A percentile compares a stretch with the other conserved stretches of the same genome.
These are phyloP conservation scores for Coccomyxa subellipsoidea DNA, from an alignment of 163 green algal genomes.

Conservation along the genomic window DNA sequence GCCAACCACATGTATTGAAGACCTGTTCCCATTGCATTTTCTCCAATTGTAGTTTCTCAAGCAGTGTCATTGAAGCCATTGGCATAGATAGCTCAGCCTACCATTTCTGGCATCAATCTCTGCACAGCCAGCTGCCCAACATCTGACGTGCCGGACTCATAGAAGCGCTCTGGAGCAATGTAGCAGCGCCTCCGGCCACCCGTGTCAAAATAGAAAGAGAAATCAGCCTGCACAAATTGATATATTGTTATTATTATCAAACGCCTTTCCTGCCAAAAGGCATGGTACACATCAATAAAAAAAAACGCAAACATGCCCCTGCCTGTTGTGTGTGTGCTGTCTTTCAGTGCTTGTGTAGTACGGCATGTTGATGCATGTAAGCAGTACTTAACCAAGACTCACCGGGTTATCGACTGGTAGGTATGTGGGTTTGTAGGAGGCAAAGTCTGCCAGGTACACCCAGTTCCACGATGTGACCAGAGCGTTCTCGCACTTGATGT, in stretches of 20 bases:
- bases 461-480: slow-evolving; percentile 94
- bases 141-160: slow-evolving; percentile 26
- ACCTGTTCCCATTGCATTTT: no score
- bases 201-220: slow-evolving; percentile 98
- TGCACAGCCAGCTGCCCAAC: slow-evolving; percentile 4
- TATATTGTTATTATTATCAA: no score
- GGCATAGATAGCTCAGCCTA: neutral
- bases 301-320: no score
- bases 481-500: slow-evolving; percentile 95
- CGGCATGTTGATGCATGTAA: no score
- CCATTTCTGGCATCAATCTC: slow-evolving; percentile 54
- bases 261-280: no score
- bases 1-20: neutral
- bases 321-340: no score
- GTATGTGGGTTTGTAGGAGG: slow-evolving; percentile 86
- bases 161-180: slow-evolving; percentile 91
- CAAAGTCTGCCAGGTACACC: slow-evolving; percentile 89
- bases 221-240: slow-evolving; percentile 71
- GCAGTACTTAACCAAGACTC: no score
- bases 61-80: neutral
- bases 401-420: slow-evolving; percentile 92
- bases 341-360: no score
- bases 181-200: slow-evolving; percentile 85
- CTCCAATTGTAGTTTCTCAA: neutral
- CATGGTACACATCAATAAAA: no score